Evolutionary conservation across 1,284 basidiomycete species (phyloP).

Genomic region (Ustilago lituana): DNA sequence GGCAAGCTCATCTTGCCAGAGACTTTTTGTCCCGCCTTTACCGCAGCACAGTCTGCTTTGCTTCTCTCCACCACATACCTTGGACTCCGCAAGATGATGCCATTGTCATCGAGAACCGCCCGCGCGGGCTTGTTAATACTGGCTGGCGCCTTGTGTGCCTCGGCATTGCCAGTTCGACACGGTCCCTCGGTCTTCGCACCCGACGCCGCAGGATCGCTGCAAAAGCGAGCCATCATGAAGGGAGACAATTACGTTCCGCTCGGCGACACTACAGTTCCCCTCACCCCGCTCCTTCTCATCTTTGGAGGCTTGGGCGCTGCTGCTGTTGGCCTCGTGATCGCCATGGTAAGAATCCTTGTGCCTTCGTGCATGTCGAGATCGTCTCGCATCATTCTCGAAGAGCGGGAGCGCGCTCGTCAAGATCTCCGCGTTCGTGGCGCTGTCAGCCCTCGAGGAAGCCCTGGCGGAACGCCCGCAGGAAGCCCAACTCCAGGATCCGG

Average conservation of each 20-base stretch:
- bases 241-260: conserved; percentile 47
- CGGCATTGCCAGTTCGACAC: conserved; percentile 21
- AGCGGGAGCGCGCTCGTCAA: conserved; percentile 38
- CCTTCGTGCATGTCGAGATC: conserved; percentile 38
- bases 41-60: not conserved
- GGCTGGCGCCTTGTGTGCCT: conserved; percentile 13
- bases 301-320: conserved; percentile 33
- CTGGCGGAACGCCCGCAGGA: conserved; percentile 21
- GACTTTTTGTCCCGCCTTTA: too few relatives aligned
- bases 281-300: conserved; percentile 40
- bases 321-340: conserved; percentile 14
- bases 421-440: conserved; percentile 42
- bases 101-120: not conserved
- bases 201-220: conserved; percentile 18
- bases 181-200: conserved; percentile 28
- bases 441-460: conserved; percentile 30
- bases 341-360: conserved; percentile 26
- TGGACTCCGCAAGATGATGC: not conserved
- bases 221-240: conserved; percentile 49
- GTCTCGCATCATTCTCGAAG: conserved; percentile 36
- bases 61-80: not conserved
- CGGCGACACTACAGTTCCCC: conserved; percentile 33
- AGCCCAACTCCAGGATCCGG: conserved; percentile 31
- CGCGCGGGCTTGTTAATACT: conserved; percentile 17
- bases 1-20: too few relatives aligned